phyloP scores from a whole-genome alignment of 2,329 filamentous ascomycete genomes.

The Lithohypha guttulata region DNA sequence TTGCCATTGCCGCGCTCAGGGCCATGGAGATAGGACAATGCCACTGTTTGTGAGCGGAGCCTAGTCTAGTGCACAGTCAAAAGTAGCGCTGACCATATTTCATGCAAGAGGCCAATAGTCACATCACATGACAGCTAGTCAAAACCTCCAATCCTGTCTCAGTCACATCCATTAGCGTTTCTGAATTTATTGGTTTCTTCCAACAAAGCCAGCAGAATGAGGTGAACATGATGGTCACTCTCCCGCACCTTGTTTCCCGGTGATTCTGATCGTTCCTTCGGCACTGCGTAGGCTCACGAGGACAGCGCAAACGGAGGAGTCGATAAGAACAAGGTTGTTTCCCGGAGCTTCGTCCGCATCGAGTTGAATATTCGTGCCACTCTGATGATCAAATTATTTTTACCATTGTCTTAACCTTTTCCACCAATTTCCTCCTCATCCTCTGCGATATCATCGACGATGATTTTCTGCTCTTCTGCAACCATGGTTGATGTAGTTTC shows the following conservation, averaged over 20 bases:
- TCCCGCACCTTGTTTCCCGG: background rate
- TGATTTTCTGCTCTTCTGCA: no score
- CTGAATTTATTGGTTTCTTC: background rate
- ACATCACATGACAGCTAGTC: constrained; percentile 4
- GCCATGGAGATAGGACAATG: constrained; percentile 4
- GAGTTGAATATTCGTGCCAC: no score
- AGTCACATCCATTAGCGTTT: no score
- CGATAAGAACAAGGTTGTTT: background rate
- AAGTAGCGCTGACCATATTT: constrained; percentile 2
- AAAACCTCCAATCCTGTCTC: no score
- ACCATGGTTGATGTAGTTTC: no score
- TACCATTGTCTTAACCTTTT: no score
- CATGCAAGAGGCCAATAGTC: constrained; percentile 4
- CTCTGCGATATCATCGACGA: no score
- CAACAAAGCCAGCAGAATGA: background rate
- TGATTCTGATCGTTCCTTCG: background rate
- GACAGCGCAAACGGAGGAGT: background rate
- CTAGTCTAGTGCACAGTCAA: constrained; percentile 1
- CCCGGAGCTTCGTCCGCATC: background rate
- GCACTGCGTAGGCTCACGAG: background rate
- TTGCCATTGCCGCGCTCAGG: constrained; percentile 3
- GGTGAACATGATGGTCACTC: background rate
- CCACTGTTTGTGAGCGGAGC: constrained; percentile 3
- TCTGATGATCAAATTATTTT: no score
- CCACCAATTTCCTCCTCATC: no score